These are phyloP conservation scores for Arthrobotrys musiformis DNA, from an alignment of 2,329 filamentous ascomycete species.

Conservation along the genomic window DNA sequence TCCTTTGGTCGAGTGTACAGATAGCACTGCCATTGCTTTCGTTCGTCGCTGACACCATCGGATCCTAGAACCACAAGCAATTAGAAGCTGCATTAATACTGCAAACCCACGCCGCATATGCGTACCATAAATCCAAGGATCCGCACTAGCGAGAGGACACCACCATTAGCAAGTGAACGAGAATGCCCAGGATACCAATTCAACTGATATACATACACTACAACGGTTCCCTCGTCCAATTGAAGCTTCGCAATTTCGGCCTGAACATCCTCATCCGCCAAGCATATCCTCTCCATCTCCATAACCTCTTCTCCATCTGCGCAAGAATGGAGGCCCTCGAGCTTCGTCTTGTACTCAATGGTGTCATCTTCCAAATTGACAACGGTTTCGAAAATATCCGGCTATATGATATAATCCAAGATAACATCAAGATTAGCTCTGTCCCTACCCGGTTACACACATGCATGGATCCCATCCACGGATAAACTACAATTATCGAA, in stretches of 20 bases:
- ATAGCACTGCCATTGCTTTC: slow-evolving; percentile 72
- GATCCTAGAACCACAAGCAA: slow-evolving; percentile 62
- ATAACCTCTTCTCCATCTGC: slow-evolving; percentile 72
- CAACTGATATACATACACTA: slow-evolving; percentile 64
- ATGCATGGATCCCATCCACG: background rate
- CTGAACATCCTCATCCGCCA: slow-evolving; percentile 70
- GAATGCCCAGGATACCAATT: too few species aligned
- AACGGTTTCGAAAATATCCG: slow-evolving; percentile 58
- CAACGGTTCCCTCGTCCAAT: slow-evolving; percentile 70
- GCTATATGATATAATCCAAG: slow-evolving; percentile 18
- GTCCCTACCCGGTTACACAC: background rate
- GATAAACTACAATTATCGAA: background rate
- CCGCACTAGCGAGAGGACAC: slow-evolving; percentile 61
- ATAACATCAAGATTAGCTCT: background rate
- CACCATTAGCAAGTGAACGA: too few species aligned
- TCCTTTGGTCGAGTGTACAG: slow-evolving; percentile 73
- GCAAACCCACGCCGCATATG: background rate
- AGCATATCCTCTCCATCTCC: slow-evolving; percentile 68
- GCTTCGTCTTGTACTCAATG: slow-evolving; percentile 70
- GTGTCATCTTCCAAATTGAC: slow-evolving; percentile 67
- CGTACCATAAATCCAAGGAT: slow-evolving; percentile 67
- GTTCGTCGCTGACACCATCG: slow-evolving; percentile 67
- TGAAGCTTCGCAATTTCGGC: slow-evolving; percentile 72
- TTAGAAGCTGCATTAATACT: background rate
- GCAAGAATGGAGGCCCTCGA: slow-evolving; percentile 70